Evolutionary conservation across 192 early-diverging fungal genomes (phyloP), one percentile per base, ranked within the genome.

Genomic region (Linnemannia hyalina): DNA sequence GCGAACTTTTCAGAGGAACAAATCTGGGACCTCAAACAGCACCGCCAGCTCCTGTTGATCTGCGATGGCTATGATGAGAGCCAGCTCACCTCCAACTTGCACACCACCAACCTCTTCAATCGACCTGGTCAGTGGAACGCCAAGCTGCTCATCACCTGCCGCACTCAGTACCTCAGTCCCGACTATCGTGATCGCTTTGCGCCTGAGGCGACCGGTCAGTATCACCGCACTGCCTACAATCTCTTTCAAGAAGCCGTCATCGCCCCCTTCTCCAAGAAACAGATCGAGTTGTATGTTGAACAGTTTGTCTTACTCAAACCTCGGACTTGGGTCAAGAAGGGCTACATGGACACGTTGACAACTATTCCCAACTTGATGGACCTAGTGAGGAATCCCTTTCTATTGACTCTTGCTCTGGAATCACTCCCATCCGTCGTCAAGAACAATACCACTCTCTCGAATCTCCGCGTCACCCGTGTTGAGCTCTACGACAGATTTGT

Each of bases 21-120:
- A 22, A 40, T 75, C 29, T 4, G 9, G 52, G 35, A 75, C 2
- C 5, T 55, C 15, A 73, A 73, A 46, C 42, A 35, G 29, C n/a
- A 36, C 29, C 72, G 47, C 0, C 22, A 49, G n/a, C 35, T 75
- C 15, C 16, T 60, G 0, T 26, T 75, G 18, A 75, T 75, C 32
- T 75, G 73, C 35, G 73, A 75, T 60, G 73, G 54, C 3, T 75
- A 75, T 35, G 73, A 75, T 22, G 73, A 75, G 38, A 36, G 32
- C 18, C 73, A 22, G 22, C 46, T 15, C 26, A 52, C 15, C 13
- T 0, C 16, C 13, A 75, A 75, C 18, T 18, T 75, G 0, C 73
- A 75, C 35, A 47, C 26, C 3, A 49, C 6, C 11, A 55, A 75
- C 38, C 32, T 52, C 11, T 38, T 75, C 18, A 75, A 75, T 47